Evolutionary conservation across 2,329 filamentous ascomycete genomes (phyloP), one percentile per base, ranked within the genome.

Genomic region (Eutypa lata): DNA sequence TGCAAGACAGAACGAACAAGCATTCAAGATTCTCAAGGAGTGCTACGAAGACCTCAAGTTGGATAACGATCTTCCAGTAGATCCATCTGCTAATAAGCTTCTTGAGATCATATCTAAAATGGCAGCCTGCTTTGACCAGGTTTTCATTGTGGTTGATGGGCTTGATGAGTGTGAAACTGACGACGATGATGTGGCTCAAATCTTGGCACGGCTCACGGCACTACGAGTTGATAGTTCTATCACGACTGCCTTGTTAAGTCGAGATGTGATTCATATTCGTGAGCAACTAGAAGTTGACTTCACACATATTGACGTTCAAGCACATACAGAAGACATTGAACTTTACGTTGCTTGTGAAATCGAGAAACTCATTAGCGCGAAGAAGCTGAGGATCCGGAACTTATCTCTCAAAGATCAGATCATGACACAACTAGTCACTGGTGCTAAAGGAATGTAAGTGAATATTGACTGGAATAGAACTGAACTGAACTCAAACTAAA

Each of bases 1-100:
- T 33, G 65, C 65, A 2, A 48, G 54, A 13, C 67, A 71, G 53
- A 63, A 62, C 2, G 51, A 57, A n/a, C 53, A 57, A 18, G 58
- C 61, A 11, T 67, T 55, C 45, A 26, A 35, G 2, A 16, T 54
- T 3, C 52, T 67, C 10, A 52, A 64, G 19, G 26, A 49, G 22
- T 58, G 60, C 40, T 58, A 57, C 42, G 11, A 50, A 18, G 43
- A 50, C 53, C 61, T 13, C 54, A 61, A 31, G 8, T 24, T 50
- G 1, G 28, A 61, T n/a, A 19, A 49, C 5, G 48, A 45, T 8
- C 40, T 47, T 31, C 26, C 26, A 2, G 55, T 49, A 2, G 47
- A 50, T 21, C 26, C 26, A 31, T 31, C 26, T 10, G 24, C 47
- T n/a, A 8, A 50, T 35, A 46, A 45, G 8, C 50, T 57, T 2